Percentiles rank a stretch among this genome's conserved stretches.
These are phyloP conservation scores for Pelargonium hybrid DNA, from an alignment of 441 rosid species.

Conservation along the genomic window DNA sequence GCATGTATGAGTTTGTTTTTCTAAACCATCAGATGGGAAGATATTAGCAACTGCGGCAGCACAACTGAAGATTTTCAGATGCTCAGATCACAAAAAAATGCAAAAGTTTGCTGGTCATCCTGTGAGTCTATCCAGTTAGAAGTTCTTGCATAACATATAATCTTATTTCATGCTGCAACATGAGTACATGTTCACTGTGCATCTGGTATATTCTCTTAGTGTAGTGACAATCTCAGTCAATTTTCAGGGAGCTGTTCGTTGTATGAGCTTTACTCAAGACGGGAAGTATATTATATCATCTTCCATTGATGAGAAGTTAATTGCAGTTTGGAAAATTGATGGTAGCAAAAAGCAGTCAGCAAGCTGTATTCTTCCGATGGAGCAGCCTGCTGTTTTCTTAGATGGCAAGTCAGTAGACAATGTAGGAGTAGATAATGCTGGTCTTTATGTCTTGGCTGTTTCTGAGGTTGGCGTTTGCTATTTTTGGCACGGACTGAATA, in stretches of 20 bases:
- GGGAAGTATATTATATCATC: slow-evolving; percentile 72
- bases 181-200: slow-evolving; percentile 9
- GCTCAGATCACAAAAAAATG: slow-evolving; percentile 61
- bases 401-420: slow-evolving; percentile 48
- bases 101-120: slow-evolving; percentile 95
- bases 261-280: slow-evolving; percentile 63
- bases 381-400: slow-evolving; percentile 77
- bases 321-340: slow-evolving; percentile 68
- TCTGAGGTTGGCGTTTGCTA: slow-evolving; percentile 85
- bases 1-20: slow-evolving; percentile 12
- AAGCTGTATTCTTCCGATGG: slow-evolving; percentile 85
- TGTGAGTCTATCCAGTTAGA: slow-evolving; percentile 43
- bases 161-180: background rate
- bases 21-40: slow-evolving; percentile 54
- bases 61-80: slow-evolving; percentile 60
- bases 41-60: slow-evolving; percentile 69
- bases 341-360: slow-evolving; percentile 73
- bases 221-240: slow-evolving; percentile 12
- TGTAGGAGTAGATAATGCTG: slow-evolving; percentile 32
- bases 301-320: slow-evolving; percentile 66
- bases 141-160: slow-evolving; percentile 2
- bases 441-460: slow-evolving; percentile 58
- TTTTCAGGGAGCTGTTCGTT: slow-evolving; percentile 71
- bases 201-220: slow-evolving; percentile 2
- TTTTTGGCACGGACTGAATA: slow-evolving; percentile 61